Conservation (phyloP, 768 basidiomycete genomes). For the Coprinellus micaceus region DNA sequence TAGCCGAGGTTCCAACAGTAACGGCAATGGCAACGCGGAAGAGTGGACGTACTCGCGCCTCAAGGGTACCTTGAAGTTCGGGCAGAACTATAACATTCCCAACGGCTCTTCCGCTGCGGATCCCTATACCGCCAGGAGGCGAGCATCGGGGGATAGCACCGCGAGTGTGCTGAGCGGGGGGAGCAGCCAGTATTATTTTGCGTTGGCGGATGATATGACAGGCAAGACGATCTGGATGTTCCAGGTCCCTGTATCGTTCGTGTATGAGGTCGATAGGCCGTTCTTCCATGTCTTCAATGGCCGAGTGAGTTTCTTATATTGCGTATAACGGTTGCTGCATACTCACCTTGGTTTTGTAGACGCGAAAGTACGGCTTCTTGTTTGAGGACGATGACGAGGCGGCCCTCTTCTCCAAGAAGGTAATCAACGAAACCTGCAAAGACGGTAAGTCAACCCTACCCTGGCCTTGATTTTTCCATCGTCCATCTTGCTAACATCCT, state of each 20-base stretch:
- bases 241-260: constrained; percentile 51
- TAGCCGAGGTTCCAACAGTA: too few relatives aligned
- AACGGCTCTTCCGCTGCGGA: constrained; percentile 21
- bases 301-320: constrained; percentile 51
- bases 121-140: constrained; percentile 26
- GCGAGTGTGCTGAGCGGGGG: too few relatives aligned
- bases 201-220: constrained; percentile 53
- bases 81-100: constrained; percentile 34
- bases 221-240: constrained; percentile 68
- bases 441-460: constrained; percentile 22
- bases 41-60: constrained; percentile 62
- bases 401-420: constrained; percentile 34
- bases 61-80: constrained; percentile 58
- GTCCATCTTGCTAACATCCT: constrained; percentile 12
- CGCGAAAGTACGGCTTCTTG: constrained; percentile 49
- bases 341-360: constrained; percentile 53
- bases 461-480: constrained; percentile 3
- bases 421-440: constrained; percentile 27
- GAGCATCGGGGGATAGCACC: too few relatives aligned
- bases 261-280: constrained; percentile 80
- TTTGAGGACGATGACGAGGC: constrained; percentile 51
- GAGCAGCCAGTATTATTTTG: constrained; percentile 64
- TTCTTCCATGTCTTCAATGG: constrained; percentile 92
- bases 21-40: too few relatives aligned
- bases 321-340: constrained; percentile 25